These are phyloP conservation scores for Pseudocercospora vitis DNA, from an alignment of 2,329 filamentous ascomycete genomes.

Conservation along the genomic window DNA sequence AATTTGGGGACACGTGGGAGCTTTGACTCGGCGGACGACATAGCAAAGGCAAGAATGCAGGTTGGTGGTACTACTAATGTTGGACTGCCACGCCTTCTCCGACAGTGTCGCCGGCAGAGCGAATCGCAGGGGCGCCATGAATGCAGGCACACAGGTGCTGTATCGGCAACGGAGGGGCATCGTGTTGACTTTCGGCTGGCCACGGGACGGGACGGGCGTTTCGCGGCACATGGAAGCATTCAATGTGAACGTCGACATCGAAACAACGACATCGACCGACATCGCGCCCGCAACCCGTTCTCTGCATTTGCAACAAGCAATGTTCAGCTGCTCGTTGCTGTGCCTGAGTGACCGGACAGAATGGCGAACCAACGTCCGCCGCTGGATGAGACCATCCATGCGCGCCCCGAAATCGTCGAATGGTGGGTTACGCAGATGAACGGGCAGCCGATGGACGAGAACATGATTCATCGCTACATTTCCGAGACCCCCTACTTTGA, in stretches of 20 bases:
- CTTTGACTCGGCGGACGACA: conserved; percentile 34
- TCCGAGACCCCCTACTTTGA: conserved; percentile 65
- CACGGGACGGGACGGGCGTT: background rate
- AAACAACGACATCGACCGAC: background rate
- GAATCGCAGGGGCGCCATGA: background rate
- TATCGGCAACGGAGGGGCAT: background rate
- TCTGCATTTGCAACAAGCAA: too few relatives aligned
- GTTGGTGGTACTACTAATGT: background rate
- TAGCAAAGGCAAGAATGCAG: conserved; percentile 1
- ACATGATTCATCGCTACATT: conserved; percentile 60
- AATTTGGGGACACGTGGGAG: conserved; percentile 51
- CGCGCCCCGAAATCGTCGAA: conserved; percentile 27
- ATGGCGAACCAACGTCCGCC: conserved; percentile 26
- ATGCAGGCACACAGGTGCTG: background rate
- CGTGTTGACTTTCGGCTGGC: conserved; percentile 3
- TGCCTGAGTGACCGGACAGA: too few relatives aligned
- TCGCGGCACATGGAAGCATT: background rate
- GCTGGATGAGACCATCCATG: conserved; percentile 31
- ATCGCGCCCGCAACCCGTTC: background rate
- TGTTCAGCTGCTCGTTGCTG: background rate
- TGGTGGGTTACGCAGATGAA: conserved; percentile 31
- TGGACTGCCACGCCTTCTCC: background rate
- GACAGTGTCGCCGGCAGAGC: background rate
- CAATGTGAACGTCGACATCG: background rate
- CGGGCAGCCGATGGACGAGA: conserved; percentile 40